These are phyloP conservation scores for Blastobotrys apis DNA, from an alignment of 1,139 yeast species.

Conservation along the genomic window DNA sequence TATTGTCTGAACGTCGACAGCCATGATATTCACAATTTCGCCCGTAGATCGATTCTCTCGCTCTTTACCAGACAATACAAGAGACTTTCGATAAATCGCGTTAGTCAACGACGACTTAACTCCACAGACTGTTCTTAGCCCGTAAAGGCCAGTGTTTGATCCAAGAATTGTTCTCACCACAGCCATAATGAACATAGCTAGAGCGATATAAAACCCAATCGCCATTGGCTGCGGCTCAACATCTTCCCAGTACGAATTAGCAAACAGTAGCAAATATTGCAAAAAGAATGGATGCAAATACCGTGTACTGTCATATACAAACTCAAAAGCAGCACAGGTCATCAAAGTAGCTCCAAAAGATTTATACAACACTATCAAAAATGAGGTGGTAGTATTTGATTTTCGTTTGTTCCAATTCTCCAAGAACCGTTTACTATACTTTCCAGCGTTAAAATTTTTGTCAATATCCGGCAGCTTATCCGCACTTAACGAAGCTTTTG, in stretches of 20 bases:
- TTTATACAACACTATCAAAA: constrained; percentile 52
- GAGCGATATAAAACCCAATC: constrained; percentile 74
- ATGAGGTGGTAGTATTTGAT: constrained; percentile 49
- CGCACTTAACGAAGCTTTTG: constrained; percentile 60
- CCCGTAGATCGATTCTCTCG: constrained; percentile 77
- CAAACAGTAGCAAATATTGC: constrained; percentile 68
- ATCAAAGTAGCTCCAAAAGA: constrained; percentile 64
- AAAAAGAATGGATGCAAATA: constrained; percentile 82
- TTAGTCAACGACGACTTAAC: constrained; percentile 63
- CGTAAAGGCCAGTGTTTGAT: constrained; percentile 59
- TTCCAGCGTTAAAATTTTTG: constrained; percentile 49
- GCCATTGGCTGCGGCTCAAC: constrained; percentile 46
- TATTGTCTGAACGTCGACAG: constrained; percentile 66
- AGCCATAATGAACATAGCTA: constrained; percentile 74
- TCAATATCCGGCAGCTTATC: constrained; percentile 79
- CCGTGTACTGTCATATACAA: constrained; percentile 57
- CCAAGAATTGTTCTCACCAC: constrained; percentile 72
- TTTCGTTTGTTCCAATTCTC: constrained; percentile 52
- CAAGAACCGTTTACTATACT: constrained; percentile 45
- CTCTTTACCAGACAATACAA: constrained; percentile 74
- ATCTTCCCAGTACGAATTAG: constrained; percentile 55
- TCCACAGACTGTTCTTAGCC: constrained; percentile 34
- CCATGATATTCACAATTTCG: constrained; percentile 76
- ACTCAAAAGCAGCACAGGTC: constrained; percentile 66
- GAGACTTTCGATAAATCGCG: constrained; percentile 71